Percentiles rank a stretch among this genome's conserved stretches.
These are phyloP conservation scores for Trichothecium roseum DNA, from an alignment of 2,329 filamentous ascomycete genomes.

Conservation along the genomic window DNA sequence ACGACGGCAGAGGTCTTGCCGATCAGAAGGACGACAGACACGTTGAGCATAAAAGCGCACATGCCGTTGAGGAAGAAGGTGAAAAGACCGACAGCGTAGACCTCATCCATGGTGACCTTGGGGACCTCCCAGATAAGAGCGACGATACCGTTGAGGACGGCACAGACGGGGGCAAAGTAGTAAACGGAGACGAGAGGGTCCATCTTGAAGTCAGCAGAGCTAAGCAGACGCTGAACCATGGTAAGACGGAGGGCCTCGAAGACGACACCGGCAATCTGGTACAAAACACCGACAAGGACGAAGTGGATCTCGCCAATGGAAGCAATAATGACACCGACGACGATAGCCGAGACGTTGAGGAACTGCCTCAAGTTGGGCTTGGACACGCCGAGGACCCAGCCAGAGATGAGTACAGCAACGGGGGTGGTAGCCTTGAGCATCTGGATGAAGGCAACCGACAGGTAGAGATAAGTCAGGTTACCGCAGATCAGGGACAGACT, in stretches of 20 bases:
- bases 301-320: conserved; percentile 96
- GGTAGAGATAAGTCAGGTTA: conserved; percentile 90
- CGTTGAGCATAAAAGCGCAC: conserved; percentile 72
- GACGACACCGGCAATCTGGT: conserved; percentile 66
- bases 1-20: conserved; percentile 81
- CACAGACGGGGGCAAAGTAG: conserved; percentile 81
- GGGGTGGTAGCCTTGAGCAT: conserved; percentile 99
- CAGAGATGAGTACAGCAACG: conserved; percentile 80
- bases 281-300: conserved; percentile 67
- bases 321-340: conserved; percentile 87
- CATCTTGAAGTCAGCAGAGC: conserved; percentile 83
- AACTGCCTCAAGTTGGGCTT: conserved; percentile 79
- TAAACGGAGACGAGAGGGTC: conserved; percentile 80
- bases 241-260: conserved; percentile 77
- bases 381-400: conserved; percentile 78
- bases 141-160: conserved; percentile 67
- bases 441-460: conserved; percentile 95
- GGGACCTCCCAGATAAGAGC: conserved; percentile 67
- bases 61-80: conserved; percentile 67
- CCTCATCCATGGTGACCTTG: conserved; percentile 55
- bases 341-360: conserved; percentile 88
- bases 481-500: conserved; percentile 92
- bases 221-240: conserved; percentile 75
- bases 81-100: conserved; percentile 63
- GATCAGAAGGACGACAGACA: conserved; percentile 79